These are phyloP conservation scores for Arthrobotrys entomopaga DNA, from an alignment of 2,329 filamentous ascomycete species.

Conservation along the genomic window DNA sequence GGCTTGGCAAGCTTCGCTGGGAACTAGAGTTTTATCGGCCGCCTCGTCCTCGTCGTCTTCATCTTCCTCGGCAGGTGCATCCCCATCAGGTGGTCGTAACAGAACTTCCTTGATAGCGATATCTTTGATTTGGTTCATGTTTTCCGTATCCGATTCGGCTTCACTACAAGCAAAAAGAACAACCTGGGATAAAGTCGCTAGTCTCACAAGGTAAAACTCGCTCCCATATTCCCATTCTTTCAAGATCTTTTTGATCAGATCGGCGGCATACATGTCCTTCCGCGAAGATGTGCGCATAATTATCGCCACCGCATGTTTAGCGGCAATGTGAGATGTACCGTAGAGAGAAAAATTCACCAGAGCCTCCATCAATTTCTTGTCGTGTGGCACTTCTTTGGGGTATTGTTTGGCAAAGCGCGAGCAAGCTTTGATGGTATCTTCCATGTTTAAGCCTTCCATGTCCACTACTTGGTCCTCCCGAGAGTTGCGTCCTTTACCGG, in stretches of 20 bases:
- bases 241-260: constrained; percentile 79
- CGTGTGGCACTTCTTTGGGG: constrained; percentile 81
- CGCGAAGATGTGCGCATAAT: constrained; percentile 79
- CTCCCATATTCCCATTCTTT: constrained; percentile 78
- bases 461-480: constrained; percentile 71
- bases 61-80: constrained; percentile 64
- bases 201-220: constrained; percentile 74
- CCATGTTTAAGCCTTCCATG: constrained; percentile 68
- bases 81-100: constrained; percentile 72
- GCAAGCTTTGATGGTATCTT: constrained; percentile 92
- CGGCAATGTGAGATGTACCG: constrained; percentile 80
- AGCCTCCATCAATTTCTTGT: constrained; percentile 82
- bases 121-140: constrained; percentile 50
- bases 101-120: constrained; percentile 74
- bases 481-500: constrained; percentile 65
- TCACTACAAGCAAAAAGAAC: constrained; percentile 67
- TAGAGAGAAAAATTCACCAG: constrained; percentile 84
- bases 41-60: constrained; percentile 74
- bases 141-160: constrained; percentile 41
- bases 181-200: constrained; percentile 71
- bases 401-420: constrained; percentile 89
- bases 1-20: constrained; percentile 68
- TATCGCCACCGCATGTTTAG: constrained; percentile 94
- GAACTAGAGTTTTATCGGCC: constrained; percentile 67
- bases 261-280: constrained; percentile 85